These are phyloP conservation scores for Coprinellus aureogranulatus DNA, from an alignment of 768 basidiomycete species.

Conservation along the genomic window DNA sequence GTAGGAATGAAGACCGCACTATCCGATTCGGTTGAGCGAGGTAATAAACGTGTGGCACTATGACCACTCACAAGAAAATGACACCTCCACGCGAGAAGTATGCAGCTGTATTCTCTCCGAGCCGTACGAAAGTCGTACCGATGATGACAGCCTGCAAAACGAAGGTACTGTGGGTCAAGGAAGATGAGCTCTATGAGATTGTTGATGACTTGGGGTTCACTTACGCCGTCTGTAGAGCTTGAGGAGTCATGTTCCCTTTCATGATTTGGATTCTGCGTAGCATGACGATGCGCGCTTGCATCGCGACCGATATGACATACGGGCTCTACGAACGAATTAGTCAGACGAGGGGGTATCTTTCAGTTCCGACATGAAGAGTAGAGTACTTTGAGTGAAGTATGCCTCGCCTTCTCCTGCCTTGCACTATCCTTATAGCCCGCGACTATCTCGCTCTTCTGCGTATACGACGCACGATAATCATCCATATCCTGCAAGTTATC, in stretches of 20 bases:
- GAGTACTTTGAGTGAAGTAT: conserved; percentile 30
- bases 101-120: conserved; percentile 50
- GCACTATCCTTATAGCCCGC: conserved; percentile 45
- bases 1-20: conserved; percentile 59
- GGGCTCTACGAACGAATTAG: conserved; percentile 25
- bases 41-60: no score
- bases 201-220: background rate
- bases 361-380: no score
- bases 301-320: conserved; percentile 38
- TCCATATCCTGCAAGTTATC: conserved; percentile 40
- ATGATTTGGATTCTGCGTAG: conserved; percentile 41
- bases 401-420: conserved; percentile 49
- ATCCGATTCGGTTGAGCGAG: no score
- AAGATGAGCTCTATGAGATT: conserved; percentile 26
- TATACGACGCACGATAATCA: conserved; percentile 42
- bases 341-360: background rate
- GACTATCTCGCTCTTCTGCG: conserved; percentile 40
- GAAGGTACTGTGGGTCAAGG: conserved; percentile 18
- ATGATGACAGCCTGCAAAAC: conserved; percentile 41
- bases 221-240: conserved; percentile 27
- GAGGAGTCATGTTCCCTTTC: conserved; percentile 30
- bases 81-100: conserved; percentile 73
- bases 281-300: conserved; percentile 46
- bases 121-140: conserved; percentile 60
- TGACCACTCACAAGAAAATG: conserved; percentile 60